phyloP scores from a whole-genome alignment of 805 yeast species.

The Candida easanensis region DNA sequence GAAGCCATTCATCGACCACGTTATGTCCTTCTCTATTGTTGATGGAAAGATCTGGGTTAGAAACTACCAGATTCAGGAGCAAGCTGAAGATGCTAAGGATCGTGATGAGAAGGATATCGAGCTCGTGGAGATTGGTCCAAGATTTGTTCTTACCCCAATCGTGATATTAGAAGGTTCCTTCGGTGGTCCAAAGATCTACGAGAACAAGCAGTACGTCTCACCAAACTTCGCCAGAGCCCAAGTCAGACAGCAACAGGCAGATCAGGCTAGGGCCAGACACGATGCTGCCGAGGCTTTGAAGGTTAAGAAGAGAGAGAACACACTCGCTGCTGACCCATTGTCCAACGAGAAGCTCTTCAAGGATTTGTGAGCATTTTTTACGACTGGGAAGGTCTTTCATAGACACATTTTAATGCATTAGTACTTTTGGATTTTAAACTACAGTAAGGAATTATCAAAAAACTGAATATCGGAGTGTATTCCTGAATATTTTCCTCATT shows the following conservation, averaged over 20 bases:
- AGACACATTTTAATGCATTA: background rate
- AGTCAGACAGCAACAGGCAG: constrained; percentile 73
- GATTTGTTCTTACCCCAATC: constrained; percentile 89
- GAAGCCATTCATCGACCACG: constrained; percentile 95
- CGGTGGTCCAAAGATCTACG: constrained; percentile 96
- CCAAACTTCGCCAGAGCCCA: constrained; percentile 96
- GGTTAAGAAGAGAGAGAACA: constrained; percentile 70
- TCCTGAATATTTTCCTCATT: constrained; percentile 11
- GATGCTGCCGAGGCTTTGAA: constrained; percentile 78
- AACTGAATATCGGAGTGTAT: constrained; percentile 1
- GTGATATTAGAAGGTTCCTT: constrained; percentile 94
- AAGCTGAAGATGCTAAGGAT: constrained; percentile 51
- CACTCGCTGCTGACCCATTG: constrained; percentile 77
- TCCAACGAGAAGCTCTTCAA: constrained; percentile 76
- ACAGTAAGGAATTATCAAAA: background rate
- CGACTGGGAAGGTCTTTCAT: background rate
- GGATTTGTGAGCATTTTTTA: constrained; percentile 8
- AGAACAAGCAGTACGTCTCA: constrained; percentile 93
- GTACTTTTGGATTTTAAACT: background rate
- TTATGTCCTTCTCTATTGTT: constrained; percentile 86
- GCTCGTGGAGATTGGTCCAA: constrained; percentile 93
- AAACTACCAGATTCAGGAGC: constrained; percentile 83
- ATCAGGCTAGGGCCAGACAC: constrained; percentile 71
- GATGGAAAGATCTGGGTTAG: constrained; percentile 95
- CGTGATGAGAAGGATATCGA: constrained; percentile 62